Evolutionary conservation across 2,329 filamentous ascomycete species (phyloP).

Genomic region (Stemphylium beticola): DNA sequence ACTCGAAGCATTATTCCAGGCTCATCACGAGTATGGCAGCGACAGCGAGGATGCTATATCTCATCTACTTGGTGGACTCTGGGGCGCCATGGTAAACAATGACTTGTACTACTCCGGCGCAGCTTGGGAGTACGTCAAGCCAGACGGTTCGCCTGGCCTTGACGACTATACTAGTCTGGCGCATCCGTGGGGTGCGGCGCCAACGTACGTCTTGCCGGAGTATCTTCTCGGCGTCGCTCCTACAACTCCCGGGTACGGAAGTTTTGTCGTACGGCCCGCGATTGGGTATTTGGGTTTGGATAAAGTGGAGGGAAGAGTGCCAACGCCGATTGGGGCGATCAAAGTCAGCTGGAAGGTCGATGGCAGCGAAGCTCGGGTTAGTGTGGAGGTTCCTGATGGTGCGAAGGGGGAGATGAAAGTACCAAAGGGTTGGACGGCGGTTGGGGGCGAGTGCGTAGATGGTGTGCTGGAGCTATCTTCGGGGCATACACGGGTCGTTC

Average conservation of each 20-base stretch:
- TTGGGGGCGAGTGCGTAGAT: background rate
- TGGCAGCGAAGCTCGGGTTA: background rate
- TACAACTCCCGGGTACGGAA: constrained; percentile 16
- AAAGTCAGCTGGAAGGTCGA: background rate
- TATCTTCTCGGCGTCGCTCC: constrained; percentile 24
- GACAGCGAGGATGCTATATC: constrained; percentile 17
- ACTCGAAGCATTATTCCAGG: constrained; percentile 45
- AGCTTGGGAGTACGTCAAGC: constrained; percentile 55
- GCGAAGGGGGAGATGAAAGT: background rate
- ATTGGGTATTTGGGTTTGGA: background rate
- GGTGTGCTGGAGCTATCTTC: background rate
- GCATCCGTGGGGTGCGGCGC: constrained; percentile 56
- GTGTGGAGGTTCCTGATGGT: background rate
- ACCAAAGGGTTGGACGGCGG: background rate
- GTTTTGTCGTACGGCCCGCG: constrained; percentile 1
- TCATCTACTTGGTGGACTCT: constrained; percentile 48
- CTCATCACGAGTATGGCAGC: constrained; percentile 22
- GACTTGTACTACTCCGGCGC: constrained; percentile 48
- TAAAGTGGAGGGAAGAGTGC: background rate
- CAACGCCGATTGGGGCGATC: background rate
- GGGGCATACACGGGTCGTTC: background rate
- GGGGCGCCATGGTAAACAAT: constrained; percentile 52
- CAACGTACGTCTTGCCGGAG: constrained; percentile 51
- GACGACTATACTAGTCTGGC: constrained; percentile 52
- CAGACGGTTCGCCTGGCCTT: constrained; percentile 50